A percentile compares a stretch with the other conserved stretches of the same genome.
Evolutionary conservation across 208 protist species (phyloP).

Genomic region (Crithidia acanthocephali): DNA sequence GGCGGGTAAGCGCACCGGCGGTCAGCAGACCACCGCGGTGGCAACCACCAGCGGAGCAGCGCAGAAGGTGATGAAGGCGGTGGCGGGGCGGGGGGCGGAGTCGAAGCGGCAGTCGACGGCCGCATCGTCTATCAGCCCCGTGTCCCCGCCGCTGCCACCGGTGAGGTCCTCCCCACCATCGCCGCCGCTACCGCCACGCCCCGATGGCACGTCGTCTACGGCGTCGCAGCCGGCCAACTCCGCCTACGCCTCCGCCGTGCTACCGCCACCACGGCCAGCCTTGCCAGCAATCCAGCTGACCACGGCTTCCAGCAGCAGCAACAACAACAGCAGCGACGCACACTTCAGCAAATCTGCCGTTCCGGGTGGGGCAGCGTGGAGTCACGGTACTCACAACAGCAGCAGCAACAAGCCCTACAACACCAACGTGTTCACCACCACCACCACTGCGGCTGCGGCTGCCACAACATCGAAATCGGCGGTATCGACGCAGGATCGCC

Average conservation of each 20-base stretch:
- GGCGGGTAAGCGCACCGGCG: not conserved
- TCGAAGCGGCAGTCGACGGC: too few relatives aligned
- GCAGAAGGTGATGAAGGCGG: too few relatives aligned
- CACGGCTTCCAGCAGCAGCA: too few relatives aligned
- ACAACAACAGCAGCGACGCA: not conserved
- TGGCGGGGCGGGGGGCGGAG: too few relatives aligned
- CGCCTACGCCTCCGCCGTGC: not conserved
- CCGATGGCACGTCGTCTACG: not conserved
- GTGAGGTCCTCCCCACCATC: not conserved
- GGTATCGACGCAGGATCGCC: not conserved
- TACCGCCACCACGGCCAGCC: not conserved
- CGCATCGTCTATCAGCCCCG: not conserved
- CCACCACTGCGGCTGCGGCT: too few relatives aligned
- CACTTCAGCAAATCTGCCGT: not conserved
- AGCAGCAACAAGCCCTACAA: too few relatives aligned
- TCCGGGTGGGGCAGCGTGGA: not conserved
- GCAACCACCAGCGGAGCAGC: too few relatives aligned
- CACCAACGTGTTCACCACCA: too few relatives aligned
- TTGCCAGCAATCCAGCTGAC: slow-evolving; percentile 8
- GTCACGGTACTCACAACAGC: too few relatives aligned
- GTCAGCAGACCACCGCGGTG: not conserved
- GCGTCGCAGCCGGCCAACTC: not conserved
- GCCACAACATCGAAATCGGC: too few relatives aligned
- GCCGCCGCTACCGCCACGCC: not conserved
- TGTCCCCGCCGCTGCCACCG: not conserved